A percentile compares a stretch with the other conserved stretches of the same genome.
These are phyloP conservation scores for Fusarium luffae DNA, from an alignment of 2,329 filamentous ascomycete genomes.

Conservation along the genomic window DNA sequence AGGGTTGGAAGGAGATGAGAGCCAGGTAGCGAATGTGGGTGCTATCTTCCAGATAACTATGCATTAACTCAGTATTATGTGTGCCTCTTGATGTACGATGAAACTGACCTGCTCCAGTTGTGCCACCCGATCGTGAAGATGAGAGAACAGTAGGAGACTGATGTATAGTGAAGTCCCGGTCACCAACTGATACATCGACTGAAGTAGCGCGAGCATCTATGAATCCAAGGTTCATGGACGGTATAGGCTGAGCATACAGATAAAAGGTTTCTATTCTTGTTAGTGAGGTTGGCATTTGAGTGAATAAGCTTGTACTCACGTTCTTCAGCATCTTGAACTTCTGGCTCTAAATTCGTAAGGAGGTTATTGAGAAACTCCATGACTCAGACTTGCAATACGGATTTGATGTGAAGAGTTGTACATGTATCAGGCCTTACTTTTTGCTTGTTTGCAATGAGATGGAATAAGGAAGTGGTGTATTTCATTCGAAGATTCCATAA, in stretches of 20 bases:
- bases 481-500: not conserved
- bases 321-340: constrained; percentile 63
- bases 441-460: not conserved
- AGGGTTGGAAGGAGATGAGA: constrained; percentile 70
- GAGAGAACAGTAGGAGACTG: constrained; percentile 87
- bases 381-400: no score
- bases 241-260: constrained; percentile 80
- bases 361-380: constrained; percentile 42
- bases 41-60: constrained; percentile 92
- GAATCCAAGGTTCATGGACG: constrained; percentile 85
- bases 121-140: constrained; percentile 74
- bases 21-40: constrained; percentile 83
- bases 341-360: constrained; percentile 52
- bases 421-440: not conserved
- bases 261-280: constrained; percentile 80
- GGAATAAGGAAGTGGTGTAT: not conserved
- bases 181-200: constrained; percentile 75
- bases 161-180: constrained; percentile 77
- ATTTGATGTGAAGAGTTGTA: not conserved
- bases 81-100: not conserved
- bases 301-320: constrained; percentile 44
- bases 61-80: constrained; percentile 5
- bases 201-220: constrained; percentile 75
- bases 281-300: constrained; percentile 9
- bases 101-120: constrained; percentile 62